These are phyloP conservation scores for Chrysoporthe deuterocubensis DNA, from an alignment of 2,329 filamentous ascomycete genomes.

Conservation along the genomic window DNA sequence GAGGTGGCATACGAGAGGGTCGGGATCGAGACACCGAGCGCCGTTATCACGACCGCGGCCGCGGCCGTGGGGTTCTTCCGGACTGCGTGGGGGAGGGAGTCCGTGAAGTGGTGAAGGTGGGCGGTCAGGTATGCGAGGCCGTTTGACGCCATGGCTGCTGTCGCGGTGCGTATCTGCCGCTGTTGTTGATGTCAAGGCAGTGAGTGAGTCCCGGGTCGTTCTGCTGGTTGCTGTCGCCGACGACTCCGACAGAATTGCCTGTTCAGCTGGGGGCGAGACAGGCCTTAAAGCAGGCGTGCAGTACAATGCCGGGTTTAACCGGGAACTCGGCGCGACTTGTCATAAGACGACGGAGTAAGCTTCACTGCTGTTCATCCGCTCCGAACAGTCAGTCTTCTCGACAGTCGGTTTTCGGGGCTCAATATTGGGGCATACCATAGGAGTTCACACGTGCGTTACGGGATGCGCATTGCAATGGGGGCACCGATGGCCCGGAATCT, in stretches of 20 bases:
- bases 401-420: not conserved
- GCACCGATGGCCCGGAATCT: no score
- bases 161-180: not conserved
- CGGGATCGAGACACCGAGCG: constrained; percentile 20
- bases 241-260: no score
- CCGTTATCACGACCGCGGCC: constrained; percentile 18
- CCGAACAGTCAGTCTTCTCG: not conserved
- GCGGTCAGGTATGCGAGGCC: constrained; percentile 1
- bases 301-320: not conserved
- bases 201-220: not conserved
- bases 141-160: constrained; percentile 13
- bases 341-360: not conserved
- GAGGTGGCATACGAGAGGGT: constrained; percentile 33
- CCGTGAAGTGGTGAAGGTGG: constrained; percentile 17
- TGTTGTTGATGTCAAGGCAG: not conserved
- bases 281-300: no score
- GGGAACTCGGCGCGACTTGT: not conserved
- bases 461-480: no score
- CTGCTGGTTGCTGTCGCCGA: not conserved
- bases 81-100: not conserved
- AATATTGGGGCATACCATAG: no score
- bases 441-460: no score
- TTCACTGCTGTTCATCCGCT: not conserved
- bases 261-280: no score
- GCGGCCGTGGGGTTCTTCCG: constrained; percentile 13